Evolutionary conservation across 2,329 filamentous ascomycete genomes (phyloP), one percentile per base, ranked within the genome.

Genomic region (Xylariaceae sp.): DNA sequence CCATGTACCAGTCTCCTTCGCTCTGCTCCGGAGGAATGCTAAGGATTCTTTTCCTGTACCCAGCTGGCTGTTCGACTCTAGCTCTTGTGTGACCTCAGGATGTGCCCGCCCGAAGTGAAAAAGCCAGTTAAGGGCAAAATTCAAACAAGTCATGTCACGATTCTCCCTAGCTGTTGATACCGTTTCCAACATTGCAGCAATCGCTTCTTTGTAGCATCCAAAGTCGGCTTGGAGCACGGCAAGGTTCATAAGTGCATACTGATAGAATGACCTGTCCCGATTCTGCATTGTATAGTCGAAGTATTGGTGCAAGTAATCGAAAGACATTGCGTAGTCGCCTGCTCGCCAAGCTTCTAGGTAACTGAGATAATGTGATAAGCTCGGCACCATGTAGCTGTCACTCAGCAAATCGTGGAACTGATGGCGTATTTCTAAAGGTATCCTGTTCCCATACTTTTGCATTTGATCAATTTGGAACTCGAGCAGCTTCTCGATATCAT

Each of bases 271-370:
- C 20, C 89, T 86, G 64, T 96, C 89, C 55, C 86, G 79, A 61
- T 86, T 89, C 65, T 94, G 89, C 84, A 95, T 92, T 1, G 92
- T 94, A 72, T 96, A 97, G 71, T 99, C 94, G 65, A 97, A 99
- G 71, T 97, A 99, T 45, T 91, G 87, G 70, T 97, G 92, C 16
- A 99, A 79, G 61, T 87, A 87, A 66, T 99, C 93, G 68, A 97
- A 94, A 0, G 94, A 89, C 1, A 89, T 91, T 10, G 89, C 86
- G 66, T 93, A 95, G 71, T 97, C 92, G 4, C 93, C 93, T 3
- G 91, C 86, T 69, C 88, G 84, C 93, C 92, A 97, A 0, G 92
- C 85, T 70, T 99, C 92, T 11, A 97, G 85, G 67, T 96, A 97
- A 62, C 87, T 85, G 7, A 94, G 79, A 64, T 95, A 92, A 69